Percentiles rank a stretch among this genome's conserved stretches.
Evolutionary conservation across 345 rosid species (phyloP).

Genomic region (Lepidium didymum): DNA sequence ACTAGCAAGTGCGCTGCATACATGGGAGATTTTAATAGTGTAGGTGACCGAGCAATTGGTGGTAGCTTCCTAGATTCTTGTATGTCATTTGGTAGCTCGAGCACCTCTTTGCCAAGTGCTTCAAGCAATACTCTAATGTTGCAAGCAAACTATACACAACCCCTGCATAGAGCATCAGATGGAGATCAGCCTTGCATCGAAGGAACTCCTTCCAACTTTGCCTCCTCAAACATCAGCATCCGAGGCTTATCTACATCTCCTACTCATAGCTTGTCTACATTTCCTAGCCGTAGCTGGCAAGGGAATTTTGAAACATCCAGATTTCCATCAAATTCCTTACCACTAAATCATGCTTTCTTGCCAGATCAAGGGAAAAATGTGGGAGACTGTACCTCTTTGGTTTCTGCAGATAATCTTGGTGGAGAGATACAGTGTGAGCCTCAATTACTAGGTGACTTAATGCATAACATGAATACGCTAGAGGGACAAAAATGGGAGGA

Average conservation of each 20-base stretch:
- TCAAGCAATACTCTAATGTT: constrained; percentile 37
- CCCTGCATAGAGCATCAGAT: constrained; percentile 21
- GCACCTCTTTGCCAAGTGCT: constrained; percentile 32
- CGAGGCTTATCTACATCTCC: constrained; percentile 39
- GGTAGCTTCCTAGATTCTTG: constrained; percentile 33
- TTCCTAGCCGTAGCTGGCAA: constrained; percentile 51
- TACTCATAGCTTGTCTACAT: constrained; percentile 44
- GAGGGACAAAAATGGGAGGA: constrained; percentile 45
- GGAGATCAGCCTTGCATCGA: constrained; percentile 42
- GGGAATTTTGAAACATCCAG: constrained; percentile 37
- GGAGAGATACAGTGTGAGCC: constrained; percentile 44
- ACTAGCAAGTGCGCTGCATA: constrained; percentile 34
- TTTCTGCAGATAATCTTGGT: constrained; percentile 33
- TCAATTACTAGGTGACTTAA: constrained; percentile 34
- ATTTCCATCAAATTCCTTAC: constrained; percentile 43
- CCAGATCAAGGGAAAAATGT: constrained; percentile 36
- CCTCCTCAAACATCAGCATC: constrained; percentile 29
- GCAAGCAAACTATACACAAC: constrained; percentile 34
- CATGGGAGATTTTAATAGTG: constrained; percentile 39
- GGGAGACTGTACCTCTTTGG: constrained; percentile 39
- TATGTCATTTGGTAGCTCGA: constrained; percentile 34
- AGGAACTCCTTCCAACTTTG: constrained; percentile 32
- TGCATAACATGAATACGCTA: constrained; percentile 33
- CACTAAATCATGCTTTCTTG: constrained; percentile 31
- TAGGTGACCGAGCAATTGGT: constrained; percentile 26